These are phyloP conservation scores for Calonectria fujianensis DNA, from an alignment of 2,329 filamentous ascomycete genomes.

Conservation along the genomic window DNA sequence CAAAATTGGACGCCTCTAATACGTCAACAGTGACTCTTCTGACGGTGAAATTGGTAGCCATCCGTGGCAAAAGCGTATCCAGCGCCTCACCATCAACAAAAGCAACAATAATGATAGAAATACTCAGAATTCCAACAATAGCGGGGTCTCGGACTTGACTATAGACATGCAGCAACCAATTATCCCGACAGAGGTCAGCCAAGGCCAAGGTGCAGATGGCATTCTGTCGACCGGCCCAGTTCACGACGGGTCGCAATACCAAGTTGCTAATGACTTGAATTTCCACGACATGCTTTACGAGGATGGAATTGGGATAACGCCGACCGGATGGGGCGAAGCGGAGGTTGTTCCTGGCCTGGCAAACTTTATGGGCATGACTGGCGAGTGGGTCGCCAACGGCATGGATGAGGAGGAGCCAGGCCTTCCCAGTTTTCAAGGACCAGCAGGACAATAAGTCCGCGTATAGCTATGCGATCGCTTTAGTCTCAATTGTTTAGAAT, in stretches of 20 bases:
- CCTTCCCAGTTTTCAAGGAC: not conserved
- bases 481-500: not conserved
- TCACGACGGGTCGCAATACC: not conserved
- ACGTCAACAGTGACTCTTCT: constrained; percentile 6
- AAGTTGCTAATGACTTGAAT: not conserved
- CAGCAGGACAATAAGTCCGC: no score
- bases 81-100: constrained; percentile 1
- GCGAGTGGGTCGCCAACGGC: constrained; percentile 20
- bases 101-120: not conserved
- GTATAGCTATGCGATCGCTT: not conserved
- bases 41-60: not conserved
- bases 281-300: constrained; percentile 24
- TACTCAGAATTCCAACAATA: not conserved
- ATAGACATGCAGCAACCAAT: not conserved
- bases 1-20: not conserved
- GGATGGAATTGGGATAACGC: not conserved
- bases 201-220: not conserved
- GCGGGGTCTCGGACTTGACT: not conserved
- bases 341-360: constrained; percentile 29
- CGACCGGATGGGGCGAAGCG: constrained; percentile 27
- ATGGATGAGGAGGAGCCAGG: constrained; percentile 21
- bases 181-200: not conserved
- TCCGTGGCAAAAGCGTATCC: constrained; percentile 34
- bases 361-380: constrained; percentile 33
- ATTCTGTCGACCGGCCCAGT: not conserved